phyloP scores from a whole-genome alignment of 495 filamentous ascomycete species.

The Lasiosphaeris hirsuta region DNA sequence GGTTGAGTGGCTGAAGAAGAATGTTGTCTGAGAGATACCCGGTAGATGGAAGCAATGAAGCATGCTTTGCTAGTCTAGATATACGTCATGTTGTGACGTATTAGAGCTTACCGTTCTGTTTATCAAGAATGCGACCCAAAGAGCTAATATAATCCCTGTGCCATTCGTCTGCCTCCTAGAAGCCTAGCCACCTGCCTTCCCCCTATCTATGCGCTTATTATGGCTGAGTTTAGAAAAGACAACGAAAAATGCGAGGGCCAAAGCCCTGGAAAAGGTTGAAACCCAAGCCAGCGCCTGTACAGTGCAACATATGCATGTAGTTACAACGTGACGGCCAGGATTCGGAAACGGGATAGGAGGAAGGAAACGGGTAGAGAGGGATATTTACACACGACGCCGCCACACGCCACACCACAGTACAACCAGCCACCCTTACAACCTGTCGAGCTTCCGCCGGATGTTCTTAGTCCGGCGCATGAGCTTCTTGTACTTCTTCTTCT shows the following conservation, averaged over 20 bases:
- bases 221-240: not conserved
- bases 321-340: not conserved
- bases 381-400: conserved; percentile 22
- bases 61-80: conserved; percentile 1
- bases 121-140: not conserved
- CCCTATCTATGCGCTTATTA: conserved; percentile 3
- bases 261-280: not conserved
- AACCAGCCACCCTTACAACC: conserved; percentile 34
- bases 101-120: too few species aligned
- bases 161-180: not conserved
- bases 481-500: conserved; percentile 99
- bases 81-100: too few species aligned
- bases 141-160: not conserved
- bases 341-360: conserved; percentile 1
- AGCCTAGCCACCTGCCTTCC: not conserved
- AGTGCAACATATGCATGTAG: conserved; percentile 1
- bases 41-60: not conserved
- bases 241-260: not conserved
- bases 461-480: conserved; percentile 89
- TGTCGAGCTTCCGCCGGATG: conserved; percentile 80
- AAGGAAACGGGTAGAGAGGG: not conserved
- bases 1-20: conserved; percentile 80
- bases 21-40: conserved; percentile 51
- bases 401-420: not conserved
- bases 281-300: not conserved